Conservation (phyloP, 305 asterid genomes). For the Withania somnifera region DNA sequence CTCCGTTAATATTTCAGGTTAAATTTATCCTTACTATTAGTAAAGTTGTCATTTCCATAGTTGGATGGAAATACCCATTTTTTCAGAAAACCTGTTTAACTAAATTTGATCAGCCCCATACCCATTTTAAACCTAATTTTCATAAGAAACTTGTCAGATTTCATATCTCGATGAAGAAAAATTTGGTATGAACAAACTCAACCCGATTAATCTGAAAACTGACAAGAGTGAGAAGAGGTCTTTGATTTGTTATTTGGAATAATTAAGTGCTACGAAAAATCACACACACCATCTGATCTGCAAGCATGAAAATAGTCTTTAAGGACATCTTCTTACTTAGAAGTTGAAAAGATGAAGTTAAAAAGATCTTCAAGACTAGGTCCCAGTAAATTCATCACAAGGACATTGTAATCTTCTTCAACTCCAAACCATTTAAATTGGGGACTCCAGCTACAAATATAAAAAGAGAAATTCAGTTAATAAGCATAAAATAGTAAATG, state of each 20-base stretch:
- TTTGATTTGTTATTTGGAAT: not conserved
- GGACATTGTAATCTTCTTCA: conserved; percentile 85
- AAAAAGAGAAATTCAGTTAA: not conserved
- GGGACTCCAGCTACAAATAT: conserved; percentile 61
- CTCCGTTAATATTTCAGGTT: no score
- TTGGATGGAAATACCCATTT: no score
- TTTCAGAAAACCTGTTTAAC: no score
- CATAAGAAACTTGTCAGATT: conserved; percentile 85
- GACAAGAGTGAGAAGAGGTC: not conserved
- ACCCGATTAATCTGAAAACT: conserved; percentile 62
- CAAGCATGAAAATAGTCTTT: conserved; percentile 90
- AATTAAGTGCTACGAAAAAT: not conserved
- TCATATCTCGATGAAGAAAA: conserved; percentile 80
- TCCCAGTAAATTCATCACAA: conserved; percentile 87
- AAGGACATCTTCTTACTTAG: conserved; percentile 79
- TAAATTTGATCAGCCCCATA: no score
- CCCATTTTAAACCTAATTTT: no score
- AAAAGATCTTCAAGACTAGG: conserved; percentile 94
- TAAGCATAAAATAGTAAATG: not conserved
- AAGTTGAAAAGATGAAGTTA: conserved; percentile 71
- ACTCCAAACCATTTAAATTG: conserved; percentile 72
- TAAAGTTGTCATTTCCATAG: no score
- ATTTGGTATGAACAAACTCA: conserved; percentile 64
- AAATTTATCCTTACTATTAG: no score
- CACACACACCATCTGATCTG: conserved; percentile 73